Evolutionary conservation across 352 stramenopile genomes (phyloP).

Genomic region (Phytophthora sansomeana): DNA sequence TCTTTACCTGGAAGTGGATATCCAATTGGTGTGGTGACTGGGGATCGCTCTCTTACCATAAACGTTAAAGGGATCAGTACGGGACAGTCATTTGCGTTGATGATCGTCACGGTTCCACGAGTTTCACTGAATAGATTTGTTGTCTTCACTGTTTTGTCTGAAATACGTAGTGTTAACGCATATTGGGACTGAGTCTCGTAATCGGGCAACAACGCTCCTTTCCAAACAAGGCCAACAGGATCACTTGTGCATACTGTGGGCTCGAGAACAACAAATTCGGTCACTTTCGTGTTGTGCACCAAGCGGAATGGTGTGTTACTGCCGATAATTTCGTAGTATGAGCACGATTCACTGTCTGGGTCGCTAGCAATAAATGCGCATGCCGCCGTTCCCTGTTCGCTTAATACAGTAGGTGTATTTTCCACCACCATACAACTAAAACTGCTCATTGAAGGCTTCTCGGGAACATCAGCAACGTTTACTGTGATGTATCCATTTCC

Average conservation of each 20-base stretch:
- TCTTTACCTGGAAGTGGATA: conserved; percentile 63
- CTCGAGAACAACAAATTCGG: conserved; percentile 3
- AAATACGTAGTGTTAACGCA: conserved; percentile 35
- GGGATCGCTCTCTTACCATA: conserved; percentile 49
- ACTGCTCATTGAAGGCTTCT: conserved; percentile 40
- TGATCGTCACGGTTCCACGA: conserved; percentile 42
- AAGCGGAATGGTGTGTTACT: conserved; percentile 19
- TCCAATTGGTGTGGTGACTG: conserved; percentile 42
- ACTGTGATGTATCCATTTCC: conserved; percentile 46
- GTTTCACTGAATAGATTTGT: conserved; percentile 38
- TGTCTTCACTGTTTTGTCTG: conserved; percentile 42
- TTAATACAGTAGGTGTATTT: conserved; percentile 48
- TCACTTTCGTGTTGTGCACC: conserved; percentile 11
- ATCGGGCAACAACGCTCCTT: conserved; percentile 27
- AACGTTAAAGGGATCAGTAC: conserved; percentile 45
- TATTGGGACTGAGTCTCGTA: conserved; percentile 51
- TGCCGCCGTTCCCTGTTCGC: conserved; percentile 9
- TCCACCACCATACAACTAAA: conserved; percentile 53
- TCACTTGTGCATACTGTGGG: conserved; percentile 15
- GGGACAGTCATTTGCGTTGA: conserved; percentile 72
- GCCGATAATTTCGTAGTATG: conserved; percentile 49
- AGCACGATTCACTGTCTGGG: conserved; percentile 51
- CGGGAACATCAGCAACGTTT: conserved; percentile 40
- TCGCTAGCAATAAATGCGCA: conserved; percentile 54
- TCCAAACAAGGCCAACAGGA: conserved; percentile 24